These are phyloP conservation scores for Blastocystis sp. DNA, from an alignment of 352 stramenopile genomes.

Conservation along the genomic window DNA sequence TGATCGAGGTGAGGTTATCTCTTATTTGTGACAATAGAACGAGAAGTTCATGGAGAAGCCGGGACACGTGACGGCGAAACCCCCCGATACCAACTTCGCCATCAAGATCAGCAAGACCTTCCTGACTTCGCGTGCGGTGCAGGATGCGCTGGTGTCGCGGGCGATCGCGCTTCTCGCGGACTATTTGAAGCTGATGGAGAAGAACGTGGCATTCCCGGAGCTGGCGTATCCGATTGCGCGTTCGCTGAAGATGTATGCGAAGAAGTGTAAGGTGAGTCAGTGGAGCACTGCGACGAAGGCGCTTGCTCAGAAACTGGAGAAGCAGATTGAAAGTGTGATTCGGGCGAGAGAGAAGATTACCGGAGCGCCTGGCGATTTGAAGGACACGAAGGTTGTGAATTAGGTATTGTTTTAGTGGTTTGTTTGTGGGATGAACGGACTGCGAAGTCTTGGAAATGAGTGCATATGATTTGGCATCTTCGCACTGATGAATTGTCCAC, in stretches of 20 bases:
- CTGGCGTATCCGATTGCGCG: slow-evolving; percentile 67
- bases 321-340: slow-evolving; percentile 47
- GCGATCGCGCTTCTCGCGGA: slow-evolving; percentile 82
- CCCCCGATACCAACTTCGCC: slow-evolving; percentile 64
- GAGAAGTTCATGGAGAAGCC: slow-evolving; percentile 58
- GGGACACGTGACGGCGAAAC: slow-evolving; percentile 40
- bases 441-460: too few relatives aligned
- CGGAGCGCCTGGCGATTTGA: neutral
- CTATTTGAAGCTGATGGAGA: slow-evolving; percentile 85
- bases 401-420: too few relatives aligned
- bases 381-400: too few relatives aligned
- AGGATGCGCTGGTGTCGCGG: slow-evolving; percentile 76
- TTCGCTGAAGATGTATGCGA: slow-evolving; percentile 22
- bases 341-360: neutral
- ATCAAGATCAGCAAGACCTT: slow-evolving; percentile 58
- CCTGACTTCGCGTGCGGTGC: slow-evolving; percentile 69
- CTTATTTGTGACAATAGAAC: slow-evolving; percentile 55
- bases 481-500: too few relatives aligned
- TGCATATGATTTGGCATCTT: too few relatives aligned
- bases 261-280: slow-evolving; percentile 49
- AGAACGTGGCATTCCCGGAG: slow-evolving; percentile 85
- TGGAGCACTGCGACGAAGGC: slow-evolving; percentile 42
- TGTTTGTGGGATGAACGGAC: too few relatives aligned
- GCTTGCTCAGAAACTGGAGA: slow-evolving; percentile 32
- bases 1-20: slow-evolving; percentile 80